These are phyloP conservation scores for Sphaerulina vaccinii DNA, from an alignment of 2,329 filamentous ascomycete genomes.

Conservation along the genomic window DNA sequence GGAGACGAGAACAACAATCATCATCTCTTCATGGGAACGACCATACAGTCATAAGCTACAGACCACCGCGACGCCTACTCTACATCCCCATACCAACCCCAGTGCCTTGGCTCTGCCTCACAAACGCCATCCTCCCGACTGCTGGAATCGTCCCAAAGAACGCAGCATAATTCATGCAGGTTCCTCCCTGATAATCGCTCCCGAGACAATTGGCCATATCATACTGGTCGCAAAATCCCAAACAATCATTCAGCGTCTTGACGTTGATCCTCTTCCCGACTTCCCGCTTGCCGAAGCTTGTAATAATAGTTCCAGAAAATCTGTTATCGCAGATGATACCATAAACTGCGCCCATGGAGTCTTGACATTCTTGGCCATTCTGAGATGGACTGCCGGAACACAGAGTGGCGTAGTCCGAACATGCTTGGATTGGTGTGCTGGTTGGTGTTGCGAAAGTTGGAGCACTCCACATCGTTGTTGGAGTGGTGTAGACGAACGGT, in stretches of 20 bases:
- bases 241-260: slow-evolving; percentile 8
- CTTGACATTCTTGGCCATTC: background rate
- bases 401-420: background rate
- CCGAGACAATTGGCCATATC: slow-evolving; percentile 2
- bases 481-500: background rate
- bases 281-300: slow-evolving; percentile 1
- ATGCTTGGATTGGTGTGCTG: background rate
- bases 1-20: background rate
- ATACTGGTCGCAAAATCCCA: slow-evolving; percentile 10
- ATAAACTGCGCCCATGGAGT: background rate
- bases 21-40: no score
- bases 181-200: background rate
- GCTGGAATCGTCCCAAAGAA: slow-evolving; percentile 3
- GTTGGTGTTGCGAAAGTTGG: background rate
- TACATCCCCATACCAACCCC: background rate
- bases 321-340: slow-evolving; percentile 6
- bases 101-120: background rate
- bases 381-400: slow-evolving; percentile 3
- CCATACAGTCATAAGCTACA: background rate
- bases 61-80: background rate
- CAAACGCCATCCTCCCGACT: slow-evolving; percentile 7
- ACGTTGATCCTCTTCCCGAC: background rate
- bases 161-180: background rate
- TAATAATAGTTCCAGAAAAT: slow-evolving; percentile 9
- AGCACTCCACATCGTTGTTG: background rate